These are phyloP conservation scores for Xylaria sp. DNA, from an alignment of 2,329 filamentous ascomycete species.

Conservation along the genomic window DNA sequence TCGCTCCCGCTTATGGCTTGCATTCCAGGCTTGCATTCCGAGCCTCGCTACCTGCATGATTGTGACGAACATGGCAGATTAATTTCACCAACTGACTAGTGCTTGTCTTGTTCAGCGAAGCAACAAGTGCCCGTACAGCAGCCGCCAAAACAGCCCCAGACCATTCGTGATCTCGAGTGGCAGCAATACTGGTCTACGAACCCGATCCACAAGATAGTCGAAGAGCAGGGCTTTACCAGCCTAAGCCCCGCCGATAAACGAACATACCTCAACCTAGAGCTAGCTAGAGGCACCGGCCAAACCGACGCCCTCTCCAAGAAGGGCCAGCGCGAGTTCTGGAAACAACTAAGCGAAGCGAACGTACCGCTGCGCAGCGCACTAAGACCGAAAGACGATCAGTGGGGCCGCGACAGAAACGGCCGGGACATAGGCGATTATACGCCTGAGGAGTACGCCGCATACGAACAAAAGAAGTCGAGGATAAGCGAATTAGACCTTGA, in stretches of 20 bases:
- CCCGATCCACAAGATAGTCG: slow-evolving; percentile 58
- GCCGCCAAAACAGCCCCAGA: slow-evolving; percentile 51
- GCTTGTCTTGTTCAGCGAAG: slow-evolving; percentile 36
- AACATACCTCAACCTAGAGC: slow-evolving; percentile 59
- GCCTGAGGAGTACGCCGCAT: slow-evolving; percentile 57
- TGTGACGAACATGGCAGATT: not conserved
- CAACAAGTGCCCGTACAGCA: slow-evolving; percentile 44
- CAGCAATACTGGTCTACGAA: slow-evolving; percentile 62
- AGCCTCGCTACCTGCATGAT: not conserved
- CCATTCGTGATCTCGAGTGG: slow-evolving; percentile 60
- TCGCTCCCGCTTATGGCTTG: not conserved
- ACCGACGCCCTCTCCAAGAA: slow-evolving; percentile 50
- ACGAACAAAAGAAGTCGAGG: slow-evolving; percentile 54
- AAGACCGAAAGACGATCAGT: slow-evolving; percentile 49
- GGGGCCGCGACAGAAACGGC: slow-evolving; percentile 63
- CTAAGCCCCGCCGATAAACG: slow-evolving; percentile 61
- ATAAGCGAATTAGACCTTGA: slow-evolving; percentile 57
- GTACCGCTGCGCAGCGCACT: slow-evolving; percentile 60
- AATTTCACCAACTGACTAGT: slow-evolving; percentile 2
- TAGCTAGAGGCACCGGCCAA: slow-evolving; percentile 55
- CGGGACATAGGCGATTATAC: slow-evolving; percentile 61
- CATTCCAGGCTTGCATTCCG: slow-evolving; percentile 18
- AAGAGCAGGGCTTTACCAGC: slow-evolving; percentile 57
- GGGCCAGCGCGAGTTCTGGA: slow-evolving; percentile 59
- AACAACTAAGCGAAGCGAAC: slow-evolving; percentile 62